A percentile compares a stretch with the other conserved stretches of the same genome.
These are phyloP conservation scores for Vitis rotundifolia DNA, from an alignment of 164 flowering plant genomes.

Conservation along the genomic window DNA sequence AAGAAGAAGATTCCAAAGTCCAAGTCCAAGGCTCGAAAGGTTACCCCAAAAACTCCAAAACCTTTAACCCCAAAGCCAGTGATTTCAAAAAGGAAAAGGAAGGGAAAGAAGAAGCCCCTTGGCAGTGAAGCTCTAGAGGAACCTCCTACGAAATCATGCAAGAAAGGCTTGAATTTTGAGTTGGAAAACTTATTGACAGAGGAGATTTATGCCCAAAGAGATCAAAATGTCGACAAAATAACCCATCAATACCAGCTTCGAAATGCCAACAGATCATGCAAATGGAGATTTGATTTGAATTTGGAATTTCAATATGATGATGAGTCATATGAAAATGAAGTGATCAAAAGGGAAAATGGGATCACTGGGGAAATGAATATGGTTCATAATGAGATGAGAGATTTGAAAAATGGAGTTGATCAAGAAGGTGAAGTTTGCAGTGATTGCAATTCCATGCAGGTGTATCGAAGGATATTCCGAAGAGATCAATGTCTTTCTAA, in stretches of 20 bases:
- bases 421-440: too few species aligned
- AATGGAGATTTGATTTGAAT: slow-evolving; percentile 1
- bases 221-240: too few species aligned
- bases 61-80: not conserved
- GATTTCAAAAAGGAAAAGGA: slow-evolving; percentile 6
- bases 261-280: too few species aligned
- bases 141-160: not conserved
- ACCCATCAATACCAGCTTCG: too few species aligned
- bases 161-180: slow-evolving; percentile 1
- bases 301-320: not conserved
- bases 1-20: not conserved
- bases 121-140: not conserved
- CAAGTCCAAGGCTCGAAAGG: not conserved
- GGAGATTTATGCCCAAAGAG: too few species aligned
- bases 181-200: too few species aligned
- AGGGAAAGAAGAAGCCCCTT: not conserved
- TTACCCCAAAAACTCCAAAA: not conserved
- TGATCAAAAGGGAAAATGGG: too few species aligned
- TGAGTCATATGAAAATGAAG: too few species aligned
- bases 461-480: not conserved
- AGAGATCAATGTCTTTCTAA: not conserved
- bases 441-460: not conserved
- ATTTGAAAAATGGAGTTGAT: too few species aligned
- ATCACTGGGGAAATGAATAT: too few species aligned
- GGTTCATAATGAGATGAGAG: too few species aligned